Percentiles rank a stretch among this genome's conserved stretches.
These are phyloP conservation scores for Trypanosoma platydactyli DNA, from an alignment of 208 protist species.

Conservation along the genomic window DNA sequence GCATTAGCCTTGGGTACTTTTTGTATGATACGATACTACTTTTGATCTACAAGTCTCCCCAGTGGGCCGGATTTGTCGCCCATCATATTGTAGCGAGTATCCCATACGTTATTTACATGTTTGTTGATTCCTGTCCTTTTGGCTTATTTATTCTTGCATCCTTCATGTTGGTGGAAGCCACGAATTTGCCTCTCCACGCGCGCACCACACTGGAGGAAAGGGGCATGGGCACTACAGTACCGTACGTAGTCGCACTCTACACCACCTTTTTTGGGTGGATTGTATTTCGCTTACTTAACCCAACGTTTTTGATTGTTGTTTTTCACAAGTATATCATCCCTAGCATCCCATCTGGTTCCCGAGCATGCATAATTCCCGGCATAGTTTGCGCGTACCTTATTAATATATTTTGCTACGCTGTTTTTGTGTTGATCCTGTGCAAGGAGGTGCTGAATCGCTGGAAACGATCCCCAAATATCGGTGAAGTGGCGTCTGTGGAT, in stretches of 20 bases:
- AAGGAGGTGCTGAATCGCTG: slow-evolving; percentile 31
- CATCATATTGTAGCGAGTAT: slow-evolving; percentile 46
- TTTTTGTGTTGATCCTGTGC: slow-evolving; percentile 40
- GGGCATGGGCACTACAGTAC: slow-evolving; percentile 2
- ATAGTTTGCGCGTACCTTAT: slow-evolving; percentile 41
- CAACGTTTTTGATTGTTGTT: slow-evolving; percentile 32
- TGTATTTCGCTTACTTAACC: slow-evolving; percentile 43
- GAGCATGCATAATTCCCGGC: slow-evolving; percentile 35
- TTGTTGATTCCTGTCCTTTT: slow-evolving; percentile 32
- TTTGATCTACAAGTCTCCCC: slow-evolving; percentile 32
- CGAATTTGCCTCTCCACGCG: slow-evolving; percentile 44
- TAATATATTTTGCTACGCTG: slow-evolving; percentile 44
- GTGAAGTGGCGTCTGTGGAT: slow-evolving; percentile 9
- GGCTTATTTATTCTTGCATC: slow-evolving; percentile 42
- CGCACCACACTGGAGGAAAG: slow-evolving; percentile 43
- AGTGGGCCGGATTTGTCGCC: slow-evolving; percentile 38
- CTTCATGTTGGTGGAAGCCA: slow-evolving; percentile 59
- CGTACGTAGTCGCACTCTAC: slow-evolving; percentile 37
- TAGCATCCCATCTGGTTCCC: slow-evolving; percentile 9
- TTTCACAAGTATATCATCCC: slow-evolving; percentile 35
- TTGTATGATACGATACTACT: slow-evolving; percentile 36
- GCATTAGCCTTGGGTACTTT: slow-evolving; percentile 51
- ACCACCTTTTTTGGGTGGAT: slow-evolving; percentile 37
- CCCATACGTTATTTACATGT: slow-evolving; percentile 51
- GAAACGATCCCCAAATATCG: not conserved